These are phyloP conservation scores for Tulasnella sp. DNA, from an alignment of 768 basidiomycete genomes.

Conservation along the genomic window DNA sequence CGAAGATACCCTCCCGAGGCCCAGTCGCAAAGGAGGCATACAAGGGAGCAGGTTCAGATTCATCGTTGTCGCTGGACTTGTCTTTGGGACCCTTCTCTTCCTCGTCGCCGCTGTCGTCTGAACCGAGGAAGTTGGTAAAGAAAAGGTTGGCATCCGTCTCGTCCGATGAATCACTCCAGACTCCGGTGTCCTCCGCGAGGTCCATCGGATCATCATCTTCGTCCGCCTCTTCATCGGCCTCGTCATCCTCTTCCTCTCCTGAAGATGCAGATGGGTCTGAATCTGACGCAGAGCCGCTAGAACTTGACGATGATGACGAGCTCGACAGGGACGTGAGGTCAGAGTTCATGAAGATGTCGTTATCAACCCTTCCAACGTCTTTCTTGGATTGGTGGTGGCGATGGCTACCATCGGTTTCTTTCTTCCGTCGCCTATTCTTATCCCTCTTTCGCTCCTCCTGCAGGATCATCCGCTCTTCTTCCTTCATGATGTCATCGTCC, in stretches of 20 bases:
- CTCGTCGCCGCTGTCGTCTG: conserved; percentile 30
- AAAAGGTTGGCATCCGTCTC: conserved; percentile 50
- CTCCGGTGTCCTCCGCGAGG: conserved; percentile 39
- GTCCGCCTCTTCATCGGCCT: conserved; percentile 30
- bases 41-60: conserved; percentile 14
- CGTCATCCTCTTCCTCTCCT: conserved; percentile 52
- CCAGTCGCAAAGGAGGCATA: background rate
- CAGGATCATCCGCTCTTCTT: conserved; percentile 33
- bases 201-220: conserved; percentile 45
- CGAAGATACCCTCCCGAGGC: background rate
- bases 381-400: conserved; percentile 33
- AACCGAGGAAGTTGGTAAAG: conserved; percentile 35
- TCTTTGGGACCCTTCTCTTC: conserved; percentile 11
- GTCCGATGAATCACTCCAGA: conserved; percentile 36
- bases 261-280: conserved; percentile 41
- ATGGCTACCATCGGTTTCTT: conserved; percentile 49
- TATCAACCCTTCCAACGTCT: conserved; percentile 1
- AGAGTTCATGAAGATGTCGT: conserved; percentile 17
- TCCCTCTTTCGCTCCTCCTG: conserved; percentile 49
- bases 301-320: conserved; percentile 11
- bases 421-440: conserved; percentile 48
- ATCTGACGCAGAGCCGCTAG: background rate
- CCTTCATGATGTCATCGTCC: conserved; percentile 35
- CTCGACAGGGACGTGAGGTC: conserved; percentile 17
- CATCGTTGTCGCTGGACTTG: conserved; percentile 33